These are phyloP conservation scores for Metschnikowia aberdeeniae DNA, from an alignment of 805 yeast species.

Conservation along the genomic window DNA sequence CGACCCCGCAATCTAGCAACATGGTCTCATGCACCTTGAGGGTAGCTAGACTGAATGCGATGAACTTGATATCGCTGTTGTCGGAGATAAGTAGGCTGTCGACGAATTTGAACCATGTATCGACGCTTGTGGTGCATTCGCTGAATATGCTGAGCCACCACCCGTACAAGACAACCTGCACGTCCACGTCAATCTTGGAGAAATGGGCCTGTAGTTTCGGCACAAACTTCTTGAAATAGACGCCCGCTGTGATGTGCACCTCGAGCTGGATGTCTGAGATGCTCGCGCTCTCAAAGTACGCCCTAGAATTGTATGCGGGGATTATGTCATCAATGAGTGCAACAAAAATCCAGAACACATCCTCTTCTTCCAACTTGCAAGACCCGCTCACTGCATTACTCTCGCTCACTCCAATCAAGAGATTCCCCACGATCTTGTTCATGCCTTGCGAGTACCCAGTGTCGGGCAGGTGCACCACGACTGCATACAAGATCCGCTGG, in stretches of 20 bases:
- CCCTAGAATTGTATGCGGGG: slow-evolving; percentile 37
- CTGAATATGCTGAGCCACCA: slow-evolving; percentile 58
- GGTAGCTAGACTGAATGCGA: slow-evolving; percentile 31
- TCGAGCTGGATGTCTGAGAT: slow-evolving; percentile 35
- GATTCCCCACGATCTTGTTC: slow-evolving; percentile 55
- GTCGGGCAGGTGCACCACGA: slow-evolving; percentile 41
- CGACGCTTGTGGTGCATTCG: slow-evolving; percentile 45
- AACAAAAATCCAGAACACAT: slow-evolving; percentile 51
- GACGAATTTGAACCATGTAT: slow-evolving; percentile 49
- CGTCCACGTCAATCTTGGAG: slow-evolving; percentile 32
- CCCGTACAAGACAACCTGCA: slow-evolving; percentile 48
- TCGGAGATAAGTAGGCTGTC: slow-evolving; percentile 37
- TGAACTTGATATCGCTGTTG: slow-evolving; percentile 35
- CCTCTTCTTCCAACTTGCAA: slow-evolving; percentile 34
- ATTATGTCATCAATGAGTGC: slow-evolving; percentile 46
- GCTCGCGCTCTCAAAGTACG: slow-evolving; percentile 12
- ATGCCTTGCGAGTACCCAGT: slow-evolving; percentile 60
- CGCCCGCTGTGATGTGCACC: slow-evolving; percentile 30
- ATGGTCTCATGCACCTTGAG: slow-evolving; percentile 34
- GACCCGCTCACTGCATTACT: slow-evolving; percentile 11
- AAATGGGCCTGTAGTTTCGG: slow-evolving; percentile 41
- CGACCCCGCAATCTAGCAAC: slow-evolving; percentile 22
- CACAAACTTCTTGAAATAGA: slow-evolving; percentile 30
- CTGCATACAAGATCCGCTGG: slow-evolving; percentile 47
- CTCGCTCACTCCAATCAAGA: slow-evolving; percentile 36